These are phyloP conservation scores for Aethionema arabicum DNA, from an alignment of 345 rosid species.

Conservation along the genomic window DNA sequence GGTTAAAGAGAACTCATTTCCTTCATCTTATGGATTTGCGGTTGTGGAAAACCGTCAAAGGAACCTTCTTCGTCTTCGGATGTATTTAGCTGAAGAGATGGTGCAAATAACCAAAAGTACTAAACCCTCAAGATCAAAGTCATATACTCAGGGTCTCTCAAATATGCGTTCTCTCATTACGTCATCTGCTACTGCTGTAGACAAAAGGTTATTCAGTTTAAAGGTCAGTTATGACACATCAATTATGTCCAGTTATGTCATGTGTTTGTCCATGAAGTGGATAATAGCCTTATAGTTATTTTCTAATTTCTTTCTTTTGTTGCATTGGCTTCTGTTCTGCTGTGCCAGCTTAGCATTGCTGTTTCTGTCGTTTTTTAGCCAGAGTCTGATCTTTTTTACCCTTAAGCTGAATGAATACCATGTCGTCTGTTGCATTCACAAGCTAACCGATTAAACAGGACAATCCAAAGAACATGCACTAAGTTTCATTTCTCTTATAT, in stretches of 20 bases:
- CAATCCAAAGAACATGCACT: neutral
- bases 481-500: neutral
- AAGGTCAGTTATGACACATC: conserved; percentile 51
- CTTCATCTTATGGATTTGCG: conserved; percentile 84
- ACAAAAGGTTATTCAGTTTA: conserved; percentile 59
- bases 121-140: conserved; percentile 36
- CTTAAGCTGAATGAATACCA: neutral
- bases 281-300: neutral
- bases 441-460: neutral
- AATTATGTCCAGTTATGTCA: neutral
- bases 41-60: conserved; percentile 73
- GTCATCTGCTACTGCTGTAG: conserved; percentile 46
- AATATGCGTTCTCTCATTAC: conserved; percentile 60
- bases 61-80: conserved; percentile 67
- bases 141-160: conserved; percentile 51
- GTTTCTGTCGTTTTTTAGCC: neutral
- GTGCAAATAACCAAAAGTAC: conserved; percentile 43
- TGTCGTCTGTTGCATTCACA: conserved; percentile 10
- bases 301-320: neutral
- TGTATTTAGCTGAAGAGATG: conserved; percentile 78
- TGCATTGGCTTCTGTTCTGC: neutral
- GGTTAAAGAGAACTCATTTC: conserved; percentile 55
- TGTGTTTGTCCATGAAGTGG: neutral
- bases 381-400: neutral
- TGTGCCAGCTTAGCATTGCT: conserved; percentile 12